Conservation (phyloP, 2,329 filamentous ascomycete genomes). For the Chaetomium strumarium region DNA sequence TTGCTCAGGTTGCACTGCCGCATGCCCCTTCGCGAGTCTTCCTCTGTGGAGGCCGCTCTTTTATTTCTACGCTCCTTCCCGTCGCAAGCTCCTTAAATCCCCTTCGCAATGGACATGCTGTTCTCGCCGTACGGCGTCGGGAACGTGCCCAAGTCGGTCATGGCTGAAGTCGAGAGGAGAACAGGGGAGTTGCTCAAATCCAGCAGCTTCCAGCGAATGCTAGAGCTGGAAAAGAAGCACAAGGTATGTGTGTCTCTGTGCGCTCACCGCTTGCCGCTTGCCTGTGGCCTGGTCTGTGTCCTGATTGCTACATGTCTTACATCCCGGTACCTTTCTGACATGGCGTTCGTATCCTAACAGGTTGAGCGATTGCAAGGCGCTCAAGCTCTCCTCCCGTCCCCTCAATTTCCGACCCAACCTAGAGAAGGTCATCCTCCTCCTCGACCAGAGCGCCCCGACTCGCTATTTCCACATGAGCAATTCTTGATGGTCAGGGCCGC, state of each 20-base stretch:
- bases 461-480: constrained; percentile 21
- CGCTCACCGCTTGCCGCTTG: constrained; percentile 15
- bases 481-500: constrained; percentile 24
- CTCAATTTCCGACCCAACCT: constrained; percentile 5
- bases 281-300: constrained; percentile 8
- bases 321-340: constrained; percentile 20
- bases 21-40: constrained; percentile 1
- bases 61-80: constrained; percentile 6
- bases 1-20: neutral
- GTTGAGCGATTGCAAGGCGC: constrained; percentile 27
- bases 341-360: constrained; percentile 22
- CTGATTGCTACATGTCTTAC: constrained; percentile 20
- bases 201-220: constrained; percentile 52
- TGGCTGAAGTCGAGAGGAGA: constrained; percentile 22
- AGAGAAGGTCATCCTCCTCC: constrained; percentile 22
- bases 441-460: constrained; percentile 25
- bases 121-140: constrained; percentile 18
- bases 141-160: constrained; percentile 18
- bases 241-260: constrained; percentile 42
- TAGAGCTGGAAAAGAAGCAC: constrained; percentile 52
- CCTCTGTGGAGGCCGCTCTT: constrained; percentile 11
- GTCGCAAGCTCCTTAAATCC: neutral
- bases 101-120: constrained; percentile 19
- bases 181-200: constrained; percentile 29
- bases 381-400: constrained; percentile 13